These are phyloP conservation scores for Tausonia pullulans DNA, from an alignment of 1,284 basidiomycete species.

Conservation along the genomic window DNA sequence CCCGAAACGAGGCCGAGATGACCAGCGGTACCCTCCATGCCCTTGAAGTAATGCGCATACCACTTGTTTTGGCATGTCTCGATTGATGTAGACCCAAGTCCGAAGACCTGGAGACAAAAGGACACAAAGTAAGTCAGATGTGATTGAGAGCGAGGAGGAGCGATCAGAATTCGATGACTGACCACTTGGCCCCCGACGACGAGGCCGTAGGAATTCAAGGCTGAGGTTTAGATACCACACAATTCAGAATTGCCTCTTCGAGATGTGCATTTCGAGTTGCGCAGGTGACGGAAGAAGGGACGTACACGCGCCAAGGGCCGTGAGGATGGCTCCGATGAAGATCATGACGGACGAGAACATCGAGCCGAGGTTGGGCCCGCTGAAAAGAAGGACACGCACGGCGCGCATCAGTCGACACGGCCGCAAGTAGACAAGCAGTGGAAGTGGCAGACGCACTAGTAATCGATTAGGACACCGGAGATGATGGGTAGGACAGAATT, in stretches of 20 bases:
- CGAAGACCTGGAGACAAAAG: slow-evolving; percentile 21
- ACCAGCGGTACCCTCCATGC: slow-evolving; percentile 12
- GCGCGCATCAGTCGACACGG: slow-evolving; percentile 6
- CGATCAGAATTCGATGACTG: slow-evolving; percentile 19
- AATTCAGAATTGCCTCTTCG: too few species aligned
- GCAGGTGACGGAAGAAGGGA: slow-evolving; percentile 20
- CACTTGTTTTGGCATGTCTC: slow-evolving; percentile 26
- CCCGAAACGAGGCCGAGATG: slow-evolving; percentile 22
- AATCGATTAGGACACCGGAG: slow-evolving; percentile 37
- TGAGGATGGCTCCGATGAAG: slow-evolving; percentile 29
- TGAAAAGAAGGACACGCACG: slow-evolving; percentile 7
- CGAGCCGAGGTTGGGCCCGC: slow-evolving; percentile 18
- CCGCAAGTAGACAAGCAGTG: neutral
- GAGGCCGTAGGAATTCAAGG: slow-evolving; percentile 17
- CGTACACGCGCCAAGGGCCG: slow-evolving; percentile 22
- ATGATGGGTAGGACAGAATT: slow-evolving; percentile 33
- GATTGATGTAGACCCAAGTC: slow-evolving; percentile 27
- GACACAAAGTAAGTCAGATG: slow-evolving; percentile 16
- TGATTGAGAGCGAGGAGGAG: slow-evolving; percentile 16
- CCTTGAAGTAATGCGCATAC: slow-evolving; percentile 23
- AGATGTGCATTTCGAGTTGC: too few species aligned
- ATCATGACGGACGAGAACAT: slow-evolving; percentile 28
- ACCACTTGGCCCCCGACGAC: slow-evolving; percentile 26
- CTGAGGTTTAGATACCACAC: too few species aligned
- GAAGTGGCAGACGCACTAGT: slow-evolving; percentile 20